Percentiles rank a stretch among this genome's conserved stretches.
Conservation (phyloP, 345 rosid species). For the Toxicodendron radicans region DNA sequence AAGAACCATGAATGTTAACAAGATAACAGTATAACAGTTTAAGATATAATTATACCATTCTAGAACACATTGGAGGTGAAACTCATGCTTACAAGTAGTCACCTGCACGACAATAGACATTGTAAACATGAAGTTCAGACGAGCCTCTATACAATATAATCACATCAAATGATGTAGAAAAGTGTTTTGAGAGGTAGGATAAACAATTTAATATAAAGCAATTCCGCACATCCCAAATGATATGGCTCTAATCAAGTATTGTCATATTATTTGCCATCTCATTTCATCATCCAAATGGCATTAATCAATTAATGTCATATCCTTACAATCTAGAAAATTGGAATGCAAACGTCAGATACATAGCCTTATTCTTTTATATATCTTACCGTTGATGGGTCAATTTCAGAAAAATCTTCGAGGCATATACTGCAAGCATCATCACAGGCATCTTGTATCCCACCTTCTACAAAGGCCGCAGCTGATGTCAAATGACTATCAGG, state of each 20-base stretch:
- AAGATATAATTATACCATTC: slow-evolving; percentile 51
- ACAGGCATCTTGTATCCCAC: slow-evolving; percentile 66
- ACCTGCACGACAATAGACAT: slow-evolving; percentile 37
- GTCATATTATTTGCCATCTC: no score
- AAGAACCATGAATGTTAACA: neutral
- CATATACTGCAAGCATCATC: slow-evolving; percentile 79
- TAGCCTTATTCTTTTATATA: no score
- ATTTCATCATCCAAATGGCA: no score
- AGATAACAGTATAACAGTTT: neutral
- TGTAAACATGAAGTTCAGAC: slow-evolving; percentile 6
- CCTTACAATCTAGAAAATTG: no score
- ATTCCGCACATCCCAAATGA: no score
- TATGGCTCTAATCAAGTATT: no score
- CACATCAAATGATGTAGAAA: neutral
- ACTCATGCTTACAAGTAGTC: slow-evolving; percentile 75
- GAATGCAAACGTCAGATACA: no score
- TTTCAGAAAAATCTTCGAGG: slow-evolving; percentile 65
- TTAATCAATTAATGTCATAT: no score
- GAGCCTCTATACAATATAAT: neutral
- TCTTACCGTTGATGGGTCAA: slow-evolving; percentile 70
- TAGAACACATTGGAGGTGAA: slow-evolving; percentile 80
- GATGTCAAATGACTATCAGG: slow-evolving; percentile 50
- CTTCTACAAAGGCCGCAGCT: slow-evolving; percentile 78
- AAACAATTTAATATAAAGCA: no score
- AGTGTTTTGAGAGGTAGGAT: neutral